Conservation (phyloP, 2,329 filamentous ascomycete species). For the Hypoxylon sp. region DNA sequence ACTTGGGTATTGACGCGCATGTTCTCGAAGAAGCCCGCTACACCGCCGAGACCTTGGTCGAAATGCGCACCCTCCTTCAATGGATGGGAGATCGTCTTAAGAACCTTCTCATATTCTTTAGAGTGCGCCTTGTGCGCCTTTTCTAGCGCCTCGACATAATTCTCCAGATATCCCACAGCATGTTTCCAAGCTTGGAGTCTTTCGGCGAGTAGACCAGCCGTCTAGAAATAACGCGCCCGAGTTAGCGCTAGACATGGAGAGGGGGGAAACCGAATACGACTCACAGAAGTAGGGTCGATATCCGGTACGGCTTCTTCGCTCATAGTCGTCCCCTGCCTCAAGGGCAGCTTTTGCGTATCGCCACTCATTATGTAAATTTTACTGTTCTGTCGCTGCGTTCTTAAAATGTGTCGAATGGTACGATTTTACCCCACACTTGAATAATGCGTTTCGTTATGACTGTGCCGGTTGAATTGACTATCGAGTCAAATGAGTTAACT, state of each 20-base stretch:
- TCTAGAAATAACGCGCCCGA: constrained; percentile 60
- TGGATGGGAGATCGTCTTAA: constrained; percentile 92
- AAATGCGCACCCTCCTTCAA: constrained; percentile 94
- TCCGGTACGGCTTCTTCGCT: constrained; percentile 72
- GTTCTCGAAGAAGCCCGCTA: constrained; percentile 94
- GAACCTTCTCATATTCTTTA: constrained; percentile 94
- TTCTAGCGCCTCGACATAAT: constrained; percentile 87
- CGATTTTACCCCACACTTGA: constrained; percentile 20
- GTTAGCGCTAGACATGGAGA: constrained; percentile 28
- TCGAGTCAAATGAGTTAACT: constrained; percentile 7
- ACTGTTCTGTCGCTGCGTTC: background rate
- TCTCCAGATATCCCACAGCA: constrained; percentile 89
- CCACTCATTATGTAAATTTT: constrained; percentile 49
- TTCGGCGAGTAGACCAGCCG: constrained; percentile 84
- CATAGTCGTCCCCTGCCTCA: constrained; percentile 62
- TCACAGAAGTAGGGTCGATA: constrained; percentile 69
- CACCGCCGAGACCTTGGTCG: constrained; percentile 86
- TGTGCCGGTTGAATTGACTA: constrained; percentile 2
- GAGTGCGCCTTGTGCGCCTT: constrained; percentile 87
- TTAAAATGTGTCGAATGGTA: constrained; percentile 8
- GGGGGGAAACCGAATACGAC: constrained; percentile 47
- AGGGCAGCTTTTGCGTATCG: constrained; percentile 56
- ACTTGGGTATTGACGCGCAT: constrained; percentile 90
- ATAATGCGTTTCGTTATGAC: constrained; percentile 2
- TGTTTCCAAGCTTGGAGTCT: constrained; percentile 97